These are phyloP conservation scores for Dalbergia cultrata DNA, from an alignment of 306 rosid species.

Conservation along the genomic window DNA sequence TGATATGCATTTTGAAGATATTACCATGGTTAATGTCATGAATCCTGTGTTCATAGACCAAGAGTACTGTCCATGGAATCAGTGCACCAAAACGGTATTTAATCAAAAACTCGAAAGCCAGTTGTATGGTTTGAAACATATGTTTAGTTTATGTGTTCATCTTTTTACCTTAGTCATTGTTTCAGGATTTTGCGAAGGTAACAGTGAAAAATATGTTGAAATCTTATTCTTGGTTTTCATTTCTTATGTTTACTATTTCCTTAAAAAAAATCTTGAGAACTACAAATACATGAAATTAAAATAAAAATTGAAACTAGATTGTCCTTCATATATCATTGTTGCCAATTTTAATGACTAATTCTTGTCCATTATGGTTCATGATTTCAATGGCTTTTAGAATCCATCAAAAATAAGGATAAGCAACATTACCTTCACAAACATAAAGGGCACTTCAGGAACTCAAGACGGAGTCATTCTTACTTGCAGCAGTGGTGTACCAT, in stretches of 20 bases:
- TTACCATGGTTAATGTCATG: conserved; percentile 4
- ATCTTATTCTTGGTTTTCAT: no score
- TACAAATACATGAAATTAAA: no score
- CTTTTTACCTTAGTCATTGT: no score
- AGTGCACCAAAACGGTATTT: conserved; percentile 22
- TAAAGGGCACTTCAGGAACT: conserved; percentile 11
- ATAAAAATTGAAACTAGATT: no score
- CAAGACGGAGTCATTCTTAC: not conserved
- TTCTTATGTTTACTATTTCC: no score
- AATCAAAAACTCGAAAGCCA: not conserved
- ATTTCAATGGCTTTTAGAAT: not conserved
- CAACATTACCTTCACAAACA: conserved; percentile 27
- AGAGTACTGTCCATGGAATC: conserved; percentile 39
- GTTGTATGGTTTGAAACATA: no score
- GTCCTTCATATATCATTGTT: no score
- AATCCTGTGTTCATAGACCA: conserved; percentile 32
- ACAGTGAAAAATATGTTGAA: no score
- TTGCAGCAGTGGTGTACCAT: conserved; percentile 35
- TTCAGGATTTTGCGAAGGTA: no score
- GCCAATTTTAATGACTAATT: not conserved
- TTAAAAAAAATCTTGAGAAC: no score
- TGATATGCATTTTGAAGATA: conserved; percentile 35
- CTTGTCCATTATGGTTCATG: not conserved
- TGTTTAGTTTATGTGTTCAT: no score
- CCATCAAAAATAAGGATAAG: conserved; percentile 33